Percentiles rank a stretch among this genome's conserved stretches.
These are phyloP conservation scores for Gentiana straminea DNA, from an alignment of 257 asterid species.

Conservation along the genomic window DNA sequence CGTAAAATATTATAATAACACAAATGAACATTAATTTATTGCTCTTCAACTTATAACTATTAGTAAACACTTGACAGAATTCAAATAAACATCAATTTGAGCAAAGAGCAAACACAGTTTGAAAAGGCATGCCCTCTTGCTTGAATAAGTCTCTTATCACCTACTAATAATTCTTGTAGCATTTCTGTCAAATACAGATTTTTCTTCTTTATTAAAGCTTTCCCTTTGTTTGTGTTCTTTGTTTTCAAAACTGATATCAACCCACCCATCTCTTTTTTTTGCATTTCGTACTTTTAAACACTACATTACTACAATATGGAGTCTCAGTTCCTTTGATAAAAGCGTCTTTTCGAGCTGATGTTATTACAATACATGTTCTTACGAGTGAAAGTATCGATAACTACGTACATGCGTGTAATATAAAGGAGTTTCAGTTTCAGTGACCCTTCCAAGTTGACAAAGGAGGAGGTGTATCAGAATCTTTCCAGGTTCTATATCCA, in stretches of 20 bases:
- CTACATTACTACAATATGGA: too few species aligned
- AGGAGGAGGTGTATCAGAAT: constrained; percentile 25
- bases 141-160: constrained; percentile 4
- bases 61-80: too few species aligned
- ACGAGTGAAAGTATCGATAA: too few species aligned
- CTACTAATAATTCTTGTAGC: constrained; percentile 11
- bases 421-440: not conserved
- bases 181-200: constrained; percentile 1
- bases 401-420: too few species aligned
- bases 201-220: not conserved
- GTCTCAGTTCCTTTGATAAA: too few species aligned
- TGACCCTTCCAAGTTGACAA: constrained; percentile 19
- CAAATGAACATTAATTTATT: too few species aligned
- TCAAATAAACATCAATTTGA: too few species aligned
- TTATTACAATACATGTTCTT: too few species aligned
- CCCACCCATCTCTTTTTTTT: too few species aligned
- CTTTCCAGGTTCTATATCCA: constrained; percentile 7
- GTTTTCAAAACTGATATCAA: not conserved
- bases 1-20: too few species aligned
- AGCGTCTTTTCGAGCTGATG: too few species aligned
- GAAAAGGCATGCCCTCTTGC: constrained; percentile 71
- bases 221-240: not conserved
- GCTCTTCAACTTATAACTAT: too few species aligned
- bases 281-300: not conserved
- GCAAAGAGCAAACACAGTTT: constrained; percentile 79